Percentiles rank a stretch among this genome's conserved stretches.
These are phyloP conservation scores for Willaertia magna DNA, from an alignment of 208 protist species.

Conservation along the genomic window DNA sequence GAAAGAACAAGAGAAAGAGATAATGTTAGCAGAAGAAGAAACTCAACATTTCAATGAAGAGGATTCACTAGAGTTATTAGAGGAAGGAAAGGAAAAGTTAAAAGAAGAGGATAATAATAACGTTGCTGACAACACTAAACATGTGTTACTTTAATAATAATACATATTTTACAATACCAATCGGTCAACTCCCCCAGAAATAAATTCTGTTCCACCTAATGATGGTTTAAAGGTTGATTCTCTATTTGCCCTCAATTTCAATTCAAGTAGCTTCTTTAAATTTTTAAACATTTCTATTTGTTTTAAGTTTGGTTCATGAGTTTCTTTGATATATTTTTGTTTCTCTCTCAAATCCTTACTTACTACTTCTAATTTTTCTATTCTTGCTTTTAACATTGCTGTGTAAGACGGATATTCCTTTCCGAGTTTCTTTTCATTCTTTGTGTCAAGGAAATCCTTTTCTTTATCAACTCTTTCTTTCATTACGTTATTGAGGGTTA, in stretches of 20 bases:
- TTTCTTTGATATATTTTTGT: conserved; percentile 12
- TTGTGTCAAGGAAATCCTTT: not conserved
- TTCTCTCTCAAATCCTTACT: conserved; percentile 5
- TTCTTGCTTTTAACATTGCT: not conserved
- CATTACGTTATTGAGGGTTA: not conserved
- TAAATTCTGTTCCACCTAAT: not conserved
- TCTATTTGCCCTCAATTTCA: not conserved
- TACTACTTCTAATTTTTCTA: not conserved
- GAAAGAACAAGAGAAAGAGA: not conserved
- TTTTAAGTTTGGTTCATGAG: not conserved
- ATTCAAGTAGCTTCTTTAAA: not conserved
- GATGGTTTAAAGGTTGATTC: not conserved
- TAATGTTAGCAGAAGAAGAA: no score
- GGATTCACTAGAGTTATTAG: no score
- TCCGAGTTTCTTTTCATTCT: not conserved
- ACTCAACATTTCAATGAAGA: no score
- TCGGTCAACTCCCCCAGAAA: not conserved
- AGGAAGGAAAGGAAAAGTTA: no score
- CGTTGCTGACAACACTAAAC: no score
- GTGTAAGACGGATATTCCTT: not conserved
- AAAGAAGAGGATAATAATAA: no score
- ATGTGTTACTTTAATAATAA: no score
- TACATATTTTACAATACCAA: not conserved
- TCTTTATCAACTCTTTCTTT: not conserved
- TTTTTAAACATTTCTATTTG: not conserved